A percentile compares a stretch with the other conserved stretches of the same genome.
These are phyloP conservation scores for Pseudogymnoascus sp. DNA, from an alignment of 2,329 filamentous ascomycete species.

Conservation along the genomic window DNA sequence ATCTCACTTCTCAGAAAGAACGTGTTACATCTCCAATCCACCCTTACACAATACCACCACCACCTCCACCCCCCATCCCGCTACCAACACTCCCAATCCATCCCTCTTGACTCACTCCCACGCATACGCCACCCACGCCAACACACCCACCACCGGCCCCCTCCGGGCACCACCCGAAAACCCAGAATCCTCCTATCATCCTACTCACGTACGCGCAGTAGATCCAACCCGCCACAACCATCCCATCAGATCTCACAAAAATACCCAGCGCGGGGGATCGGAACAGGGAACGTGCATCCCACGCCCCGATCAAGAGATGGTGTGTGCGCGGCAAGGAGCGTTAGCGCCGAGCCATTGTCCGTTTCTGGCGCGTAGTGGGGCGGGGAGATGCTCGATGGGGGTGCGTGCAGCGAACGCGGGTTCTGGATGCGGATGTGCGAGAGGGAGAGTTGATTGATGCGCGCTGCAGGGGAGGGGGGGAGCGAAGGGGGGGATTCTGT, in stretches of 20 bases:
- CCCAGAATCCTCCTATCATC: background rate
- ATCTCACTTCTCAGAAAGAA: background rate
- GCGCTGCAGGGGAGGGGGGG: background rate
- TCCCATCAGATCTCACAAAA: background rate
- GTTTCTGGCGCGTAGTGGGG: background rate
- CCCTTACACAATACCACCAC: background rate
- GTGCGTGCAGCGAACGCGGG: background rate
- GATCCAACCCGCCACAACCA: background rate
- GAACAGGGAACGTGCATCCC: slow-evolving; percentile 1
- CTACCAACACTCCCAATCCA: background rate
- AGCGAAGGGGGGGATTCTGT: background rate
- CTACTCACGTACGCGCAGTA: background rate
- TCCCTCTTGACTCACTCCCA: background rate
- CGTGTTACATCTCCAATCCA: background rate
- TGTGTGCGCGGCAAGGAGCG: background rate
- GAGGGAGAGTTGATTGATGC: background rate
- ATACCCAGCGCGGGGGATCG: background rate
- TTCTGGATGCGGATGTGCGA: background rate
- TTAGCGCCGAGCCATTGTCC: background rate
- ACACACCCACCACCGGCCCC: background rate
- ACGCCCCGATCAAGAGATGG: background rate
- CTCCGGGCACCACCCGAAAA: background rate
- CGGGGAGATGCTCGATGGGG: background rate
- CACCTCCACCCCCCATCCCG: background rate
- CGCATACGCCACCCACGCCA: background rate